Evolutionary conservation across 805 yeast species (phyloP), one percentile per base, ranked within the genome.

Genomic region (Saccharomycopsis sp.): DNA sequence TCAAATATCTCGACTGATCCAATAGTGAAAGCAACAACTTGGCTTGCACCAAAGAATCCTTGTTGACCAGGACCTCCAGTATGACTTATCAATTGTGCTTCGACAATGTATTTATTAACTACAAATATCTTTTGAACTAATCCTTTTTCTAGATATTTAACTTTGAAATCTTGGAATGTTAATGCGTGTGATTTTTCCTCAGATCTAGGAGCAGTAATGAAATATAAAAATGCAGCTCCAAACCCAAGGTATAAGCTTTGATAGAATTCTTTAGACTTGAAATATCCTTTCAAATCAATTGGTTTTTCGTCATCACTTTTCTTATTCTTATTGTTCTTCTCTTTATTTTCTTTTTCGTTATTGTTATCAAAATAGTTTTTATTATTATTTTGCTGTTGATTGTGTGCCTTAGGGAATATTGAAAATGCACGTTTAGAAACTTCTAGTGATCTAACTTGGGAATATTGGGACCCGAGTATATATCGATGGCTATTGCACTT

Each of bases 1-100:
- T 89, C 97, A 57, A 89, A 85, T 19, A 77, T 70, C 52, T 85
- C 89, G 4, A 87, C 79, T 0, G 95, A 85, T 3, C 97, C 96
- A 56, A 89, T 86, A 11, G 95, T 82, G 66, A 89, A 89, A 2
- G 73, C 71, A 6, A 81, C 83, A 7, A 72, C 64, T 4, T 79
- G 68, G 33, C 51, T 48, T 29, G 43, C 33, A 11, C 40, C 23
- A 61, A 56, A 40, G 13, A 64, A 59, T 31, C 59, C 63, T 22
- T 72, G 66, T 16, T n/a, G 36, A 6, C 47, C 47, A 14, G 32
- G 27, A 13, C 31, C 9, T 8, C 45, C 69, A 53, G 52, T 77
- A 63, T 52, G 72, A 70, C 3, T 52, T 40, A 74, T 70, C 51
- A 84, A 62, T 53, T 79, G 78, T 3, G 85, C 89, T 55, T 78